Evolutionary conservation across 805 yeast species (phyloP).

Genomic region (Ogataea allantospora): DNA sequence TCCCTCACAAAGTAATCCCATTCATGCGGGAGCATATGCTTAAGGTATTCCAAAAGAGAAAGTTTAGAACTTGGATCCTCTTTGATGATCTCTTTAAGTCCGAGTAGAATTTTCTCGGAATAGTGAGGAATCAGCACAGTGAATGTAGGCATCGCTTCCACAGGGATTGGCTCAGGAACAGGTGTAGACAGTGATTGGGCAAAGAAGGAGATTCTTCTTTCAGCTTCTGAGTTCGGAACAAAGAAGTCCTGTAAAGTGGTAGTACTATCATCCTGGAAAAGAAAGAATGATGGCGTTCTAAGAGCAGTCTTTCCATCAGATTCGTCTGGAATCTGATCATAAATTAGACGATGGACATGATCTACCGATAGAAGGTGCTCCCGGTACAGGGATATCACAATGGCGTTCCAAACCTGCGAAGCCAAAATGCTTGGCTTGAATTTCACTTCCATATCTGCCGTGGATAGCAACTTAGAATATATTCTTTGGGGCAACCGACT

Average conservation of each 20-base stretch:
- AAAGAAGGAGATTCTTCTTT: constrained; percentile 50
- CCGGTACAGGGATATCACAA: constrained; percentile 51
- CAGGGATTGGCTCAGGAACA: constrained; percentile 47
- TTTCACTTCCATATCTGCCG: constrained; percentile 44
- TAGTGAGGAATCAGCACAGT: constrained; percentile 54
- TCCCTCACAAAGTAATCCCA: constrained; percentile 83
- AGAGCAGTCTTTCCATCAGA: constrained; percentile 37
- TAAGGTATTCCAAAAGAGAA: constrained; percentile 75
- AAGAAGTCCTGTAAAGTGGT: constrained; percentile 40
- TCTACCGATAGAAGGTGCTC: constrained; percentile 53
- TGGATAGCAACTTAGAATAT: constrained; percentile 45
- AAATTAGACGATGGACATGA: constrained; percentile 38
- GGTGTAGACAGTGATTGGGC: constrained; percentile 52
- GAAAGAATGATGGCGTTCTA: constrained; percentile 45
- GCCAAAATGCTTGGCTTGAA: constrained; percentile 40
- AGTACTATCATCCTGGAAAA: constrained; percentile 47
- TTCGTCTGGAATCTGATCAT: constrained; percentile 50
- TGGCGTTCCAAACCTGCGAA: constrained; percentile 55
- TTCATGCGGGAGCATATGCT: constrained; percentile 66
- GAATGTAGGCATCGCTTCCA: constrained; percentile 47
- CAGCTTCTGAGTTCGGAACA: constrained; percentile 47
- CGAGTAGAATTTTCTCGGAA: constrained; percentile 46
- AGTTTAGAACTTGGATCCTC: constrained; percentile 45
- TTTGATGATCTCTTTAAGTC: constrained; percentile 44
- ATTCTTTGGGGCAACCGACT: constrained; percentile 51